These are phyloP conservation scores for Colletotrichum truncatum DNA, from an alignment of 2,329 filamentous ascomycete species.

Conservation along the genomic window DNA sequence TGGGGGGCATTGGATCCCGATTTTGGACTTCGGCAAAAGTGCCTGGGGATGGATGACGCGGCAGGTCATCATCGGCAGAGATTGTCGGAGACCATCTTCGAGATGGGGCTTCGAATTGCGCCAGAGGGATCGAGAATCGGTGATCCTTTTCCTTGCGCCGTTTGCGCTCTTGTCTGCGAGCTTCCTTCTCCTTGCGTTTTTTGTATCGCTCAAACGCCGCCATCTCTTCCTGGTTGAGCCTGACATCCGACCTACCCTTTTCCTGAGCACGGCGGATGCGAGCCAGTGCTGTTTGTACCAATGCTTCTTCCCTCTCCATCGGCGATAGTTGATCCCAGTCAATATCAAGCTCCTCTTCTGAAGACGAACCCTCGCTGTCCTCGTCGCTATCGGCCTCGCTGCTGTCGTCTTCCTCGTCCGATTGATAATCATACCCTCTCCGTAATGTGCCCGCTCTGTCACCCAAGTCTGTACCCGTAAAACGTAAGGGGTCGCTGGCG, in stretches of 20 bases:
- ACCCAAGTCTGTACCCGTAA: conserved; percentile 68
- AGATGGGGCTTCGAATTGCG: conserved; percentile 56
- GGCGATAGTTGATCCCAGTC: conserved; percentile 63
- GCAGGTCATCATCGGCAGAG: conserved; percentile 44
- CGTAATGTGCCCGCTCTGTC: conserved; percentile 48
- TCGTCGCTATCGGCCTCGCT: conserved; percentile 46
- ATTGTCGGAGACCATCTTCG: conserved; percentile 44
- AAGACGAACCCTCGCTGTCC: conserved; percentile 35
- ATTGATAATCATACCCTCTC: conserved; percentile 46
- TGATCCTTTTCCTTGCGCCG: conserved; percentile 53
- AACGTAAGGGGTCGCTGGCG: conserved; percentile 67
- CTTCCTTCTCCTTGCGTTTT: conserved; percentile 64
- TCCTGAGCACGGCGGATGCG: conserved; percentile 82
- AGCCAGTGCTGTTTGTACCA: conserved; percentile 81
- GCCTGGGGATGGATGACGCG: conserved; percentile 49
- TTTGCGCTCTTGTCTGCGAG: conserved; percentile 47
- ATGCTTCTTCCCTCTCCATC: conserved; percentile 74
- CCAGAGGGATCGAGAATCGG: conserved; percentile 62
- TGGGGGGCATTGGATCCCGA: conserved; percentile 51
- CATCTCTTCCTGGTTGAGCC: conserved; percentile 81
- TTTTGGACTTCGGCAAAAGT: conserved; percentile 46
- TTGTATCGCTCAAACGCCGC: conserved; percentile 78
- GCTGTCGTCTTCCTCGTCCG: conserved; percentile 50
- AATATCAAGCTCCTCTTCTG: conserved; percentile 50
- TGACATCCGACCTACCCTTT: conserved; percentile 81